Evolutionary conservation across 2,329 filamentous ascomycete species (phyloP).

Genomic region (Venturia pyrina): DNA sequence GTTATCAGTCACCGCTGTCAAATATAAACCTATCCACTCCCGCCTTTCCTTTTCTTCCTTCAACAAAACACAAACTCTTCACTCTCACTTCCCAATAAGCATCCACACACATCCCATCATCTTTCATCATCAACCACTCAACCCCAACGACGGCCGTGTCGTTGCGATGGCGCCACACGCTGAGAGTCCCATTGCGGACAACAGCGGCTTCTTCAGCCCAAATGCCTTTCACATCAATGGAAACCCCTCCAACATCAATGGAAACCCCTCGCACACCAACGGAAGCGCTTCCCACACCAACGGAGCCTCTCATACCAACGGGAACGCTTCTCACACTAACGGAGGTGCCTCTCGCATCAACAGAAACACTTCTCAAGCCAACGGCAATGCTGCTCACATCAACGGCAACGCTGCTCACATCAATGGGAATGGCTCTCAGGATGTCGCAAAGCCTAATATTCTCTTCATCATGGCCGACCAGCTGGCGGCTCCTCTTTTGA

Average conservation of each 20-base stretch:
- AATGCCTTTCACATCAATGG: neutral
- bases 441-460: slow-evolving; percentile 54
- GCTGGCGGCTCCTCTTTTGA: slow-evolving; percentile 78
- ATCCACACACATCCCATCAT: neutral
- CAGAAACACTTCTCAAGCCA: neutral
- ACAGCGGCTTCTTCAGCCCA: neutral
- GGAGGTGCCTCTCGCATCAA: neutral
- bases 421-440: neutral
- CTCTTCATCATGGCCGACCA: slow-evolving; percentile 97
- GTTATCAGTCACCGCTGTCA: neutral
- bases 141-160: neutral
- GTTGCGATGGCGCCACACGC: slow-evolving; percentile 12
- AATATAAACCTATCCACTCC: neutral
- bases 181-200: slow-evolving; percentile 4
- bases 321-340: neutral
- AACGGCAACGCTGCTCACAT: neutral
- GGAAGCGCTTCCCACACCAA: neutral
- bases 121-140: neutral
- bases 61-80: neutral
- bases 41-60: neutral
- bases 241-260: neutral
- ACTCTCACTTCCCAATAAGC: neutral
- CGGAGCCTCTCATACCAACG: neutral
- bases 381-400: neutral
- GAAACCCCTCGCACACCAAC: neutral